Evolutionary conservation across 306 rosid genomes (phyloP).

Genomic region (Spatholobus suberectus): DNA sequence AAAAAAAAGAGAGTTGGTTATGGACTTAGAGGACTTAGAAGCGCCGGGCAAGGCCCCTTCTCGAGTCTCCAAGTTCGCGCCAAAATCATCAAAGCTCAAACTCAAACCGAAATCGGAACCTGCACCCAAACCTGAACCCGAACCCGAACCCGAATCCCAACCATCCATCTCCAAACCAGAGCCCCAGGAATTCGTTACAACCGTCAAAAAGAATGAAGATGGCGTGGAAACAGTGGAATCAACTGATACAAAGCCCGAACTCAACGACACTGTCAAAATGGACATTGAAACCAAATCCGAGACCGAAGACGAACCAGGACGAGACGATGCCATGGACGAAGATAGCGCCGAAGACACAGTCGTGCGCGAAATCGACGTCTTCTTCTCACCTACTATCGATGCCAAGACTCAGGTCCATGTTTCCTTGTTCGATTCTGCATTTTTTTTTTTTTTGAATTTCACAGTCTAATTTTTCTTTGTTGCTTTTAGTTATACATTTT

Average conservation of each 20-base stretch:
- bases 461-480: not conserved
- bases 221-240: constrained; percentile 10
- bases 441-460: not conserved
- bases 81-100: constrained; percentile 67
- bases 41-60: constrained; percentile 53
- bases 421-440: not conserved
- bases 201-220: constrained; percentile 44
- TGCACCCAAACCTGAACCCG: constrained; percentile 43
- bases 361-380: constrained; percentile 88
- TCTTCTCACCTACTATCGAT: constrained; percentile 63
- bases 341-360: constrained; percentile 63
- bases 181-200: constrained; percentile 38
- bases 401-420: constrained; percentile 57
- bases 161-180: constrained; percentile 46
- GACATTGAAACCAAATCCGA: constrained; percentile 49
- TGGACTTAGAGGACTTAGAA: constrained; percentile 87
- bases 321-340: constrained; percentile 62
- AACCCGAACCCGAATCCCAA: not conserved
- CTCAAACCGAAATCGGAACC: constrained; percentile 50
- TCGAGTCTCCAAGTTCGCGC: constrained; percentile 69
- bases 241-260: constrained; percentile 34
- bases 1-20: constrained; percentile 23
- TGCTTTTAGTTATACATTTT: constrained; percentile 64
- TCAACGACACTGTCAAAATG: constrained; percentile 51
- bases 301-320: constrained; percentile 40